Percentiles rank a stretch among this genome's conserved stretches.
Evolutionary conservation across 2,329 filamentous ascomycete species (phyloP).

Genomic region (Ophiostoma ips): DNA sequence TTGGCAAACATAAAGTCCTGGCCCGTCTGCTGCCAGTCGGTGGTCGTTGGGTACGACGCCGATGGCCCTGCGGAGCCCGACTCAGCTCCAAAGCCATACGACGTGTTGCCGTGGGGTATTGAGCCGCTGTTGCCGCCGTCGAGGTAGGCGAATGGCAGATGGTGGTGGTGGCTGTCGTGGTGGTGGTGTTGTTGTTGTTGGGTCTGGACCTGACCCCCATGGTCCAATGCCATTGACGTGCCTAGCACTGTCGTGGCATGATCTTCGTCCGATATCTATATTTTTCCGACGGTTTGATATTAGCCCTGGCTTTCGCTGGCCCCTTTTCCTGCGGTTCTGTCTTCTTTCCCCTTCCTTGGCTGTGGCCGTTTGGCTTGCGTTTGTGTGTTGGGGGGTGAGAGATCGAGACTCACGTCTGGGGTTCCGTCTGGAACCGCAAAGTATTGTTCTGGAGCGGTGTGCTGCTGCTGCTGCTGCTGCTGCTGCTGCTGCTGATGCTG

Average conservation of each 20-base stretch:
- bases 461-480: not conserved
- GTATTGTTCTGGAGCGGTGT: constrained; percentile 4
- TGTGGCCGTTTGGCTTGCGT: no score
- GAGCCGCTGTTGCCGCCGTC: not conserved
- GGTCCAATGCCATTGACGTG: not conserved
- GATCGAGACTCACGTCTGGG: not conserved
- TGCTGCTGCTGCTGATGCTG: no score
- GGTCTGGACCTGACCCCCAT: not conserved
- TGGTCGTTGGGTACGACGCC: not conserved
- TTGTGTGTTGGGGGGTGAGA: no score
- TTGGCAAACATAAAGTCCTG: not conserved
- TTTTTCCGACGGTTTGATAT: not conserved
- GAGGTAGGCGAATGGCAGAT: not conserved
- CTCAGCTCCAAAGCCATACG: not conserved
- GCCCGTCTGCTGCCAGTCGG: not conserved
- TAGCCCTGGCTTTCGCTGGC: not conserved
- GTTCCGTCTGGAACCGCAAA: not conserved
- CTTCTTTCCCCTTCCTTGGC: no score
- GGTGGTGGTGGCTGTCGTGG: not conserved
- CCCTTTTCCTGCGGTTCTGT: no score
- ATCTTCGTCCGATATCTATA: not conserved
- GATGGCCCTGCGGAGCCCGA: not conserved
- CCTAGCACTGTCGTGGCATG: not conserved
- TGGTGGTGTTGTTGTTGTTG: not conserved
- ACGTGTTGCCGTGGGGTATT: not conserved